Percentiles rank a stretch among this genome's conserved stretches.
phyloP scores from a whole-genome alignment of 768 basidiomycete species.

The Pholiota molesta region DNA sequence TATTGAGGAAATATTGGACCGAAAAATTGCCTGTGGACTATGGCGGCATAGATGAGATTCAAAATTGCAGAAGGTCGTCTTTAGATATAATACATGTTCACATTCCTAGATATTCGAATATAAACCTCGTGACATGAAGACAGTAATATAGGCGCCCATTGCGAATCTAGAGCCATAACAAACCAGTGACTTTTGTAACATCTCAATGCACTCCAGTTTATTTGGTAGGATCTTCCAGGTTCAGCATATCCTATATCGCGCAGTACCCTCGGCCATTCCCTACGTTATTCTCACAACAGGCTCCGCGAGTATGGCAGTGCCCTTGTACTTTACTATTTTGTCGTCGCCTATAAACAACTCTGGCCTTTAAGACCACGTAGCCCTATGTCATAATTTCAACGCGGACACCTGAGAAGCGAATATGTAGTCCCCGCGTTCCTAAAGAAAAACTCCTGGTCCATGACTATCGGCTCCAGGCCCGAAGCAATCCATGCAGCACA shows the following conservation, averaged over 20 bases:
- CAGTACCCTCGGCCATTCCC: no score
- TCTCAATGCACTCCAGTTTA: no score
- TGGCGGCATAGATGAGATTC: neutral
- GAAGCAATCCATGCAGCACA: neutral
- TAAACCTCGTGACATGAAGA: neutral
- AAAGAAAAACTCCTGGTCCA: neutral
- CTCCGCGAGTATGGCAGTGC: neutral
- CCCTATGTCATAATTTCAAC: neutral
- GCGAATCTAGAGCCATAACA: neutral
- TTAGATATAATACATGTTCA: neutral
- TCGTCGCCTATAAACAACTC: neutral
- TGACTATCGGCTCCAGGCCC: slow-evolving; percentile 1
- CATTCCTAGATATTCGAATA: neutral
- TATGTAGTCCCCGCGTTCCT: neutral
- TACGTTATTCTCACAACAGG: neutral
- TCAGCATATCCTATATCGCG: no score
- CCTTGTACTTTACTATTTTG: slow-evolving; percentile 5
- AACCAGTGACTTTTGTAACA: neutral
- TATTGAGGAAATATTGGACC: neutral
- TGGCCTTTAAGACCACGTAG: neutral
- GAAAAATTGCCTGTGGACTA: neutral
- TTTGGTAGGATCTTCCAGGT: no score
- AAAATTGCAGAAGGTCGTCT: neutral
- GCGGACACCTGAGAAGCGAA: neutral
- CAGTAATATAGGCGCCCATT: neutral